Base-by-base conservation (phyloP, 169 alveolate species). In the Plasmodium malariae region DNA sequence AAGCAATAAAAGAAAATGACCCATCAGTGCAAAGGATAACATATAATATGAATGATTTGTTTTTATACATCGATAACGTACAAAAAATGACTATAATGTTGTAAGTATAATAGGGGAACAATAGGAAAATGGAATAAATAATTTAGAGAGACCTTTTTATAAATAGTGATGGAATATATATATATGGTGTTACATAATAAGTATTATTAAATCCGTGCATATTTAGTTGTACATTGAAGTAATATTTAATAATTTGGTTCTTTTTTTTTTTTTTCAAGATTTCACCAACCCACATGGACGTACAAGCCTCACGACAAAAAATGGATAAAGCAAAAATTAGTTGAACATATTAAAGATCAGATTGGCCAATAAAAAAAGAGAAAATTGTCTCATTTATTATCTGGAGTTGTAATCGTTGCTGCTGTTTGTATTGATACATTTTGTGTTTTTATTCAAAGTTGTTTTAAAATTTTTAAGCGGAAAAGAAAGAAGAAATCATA, bases 1-100 rank as follows among this genome's bases (percentile, higher is more conserved):
- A 87, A 55, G 92, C 92, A n/a, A 72, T 87, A 49, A 87, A 87
- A 57, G 88, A 87, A 67, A 87, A 57, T 63, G 88, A 87, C 65
- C 92, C 92, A 6, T 63, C 87, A n/a, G 87, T 74, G 9, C 88
- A 72, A 48, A 87, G 92, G 48, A 74, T 74, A 69, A 87, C 92
- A 4, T 87, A 87, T 49, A 87, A 63, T 57, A 74, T 74, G 87
- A 87, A 74, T 59, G 92, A 87, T 62, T 69, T 87, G 37, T 87
- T 87, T 63, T 60, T 74, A 45, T 87, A 87, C 36, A 73, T 87
- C 49, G 92, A 87, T 57, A 74, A 72, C 74, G 48, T 87, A 32
- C 88, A 63, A 40, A 87, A 74, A 67, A 87, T 87, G 78, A 73
- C 88, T 14, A 48, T 74, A 40, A 21, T 87, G 36, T 43, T 87